Evolutionary conservation across 148 eudicot genomes (phyloP).

Genomic region (Persicaria tinctoria): DNA sequence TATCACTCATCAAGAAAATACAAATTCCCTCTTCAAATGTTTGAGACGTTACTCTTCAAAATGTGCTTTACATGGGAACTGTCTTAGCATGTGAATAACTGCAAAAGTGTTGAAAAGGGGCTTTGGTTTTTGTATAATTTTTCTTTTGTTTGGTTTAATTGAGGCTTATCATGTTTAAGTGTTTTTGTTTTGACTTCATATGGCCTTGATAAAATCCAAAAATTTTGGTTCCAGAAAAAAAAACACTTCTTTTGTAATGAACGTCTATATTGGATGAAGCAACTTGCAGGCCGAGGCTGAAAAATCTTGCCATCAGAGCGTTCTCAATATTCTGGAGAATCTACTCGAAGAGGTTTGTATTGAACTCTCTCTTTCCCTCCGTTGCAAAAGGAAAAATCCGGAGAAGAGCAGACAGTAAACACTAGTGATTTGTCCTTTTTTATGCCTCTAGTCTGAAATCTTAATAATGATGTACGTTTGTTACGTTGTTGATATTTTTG

Average conservation of each 20-base stretch:
- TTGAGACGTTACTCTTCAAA: background rate
- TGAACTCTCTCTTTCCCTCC: background rate
- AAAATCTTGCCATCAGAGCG: slow-evolving; percentile 57
- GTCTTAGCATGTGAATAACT: background rate
- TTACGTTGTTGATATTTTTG: background rate
- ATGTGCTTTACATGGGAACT: background rate
- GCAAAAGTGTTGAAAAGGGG: background rate
- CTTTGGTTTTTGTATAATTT: background rate
- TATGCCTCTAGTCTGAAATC: background rate
- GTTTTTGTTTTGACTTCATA: background rate
- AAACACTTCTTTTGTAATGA: background rate
- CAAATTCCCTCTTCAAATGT: background rate
- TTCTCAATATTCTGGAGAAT: slow-evolving; percentile 49
- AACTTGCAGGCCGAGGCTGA: slow-evolving; percentile 65
- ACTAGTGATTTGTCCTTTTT: background rate
- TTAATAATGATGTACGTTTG: background rate
- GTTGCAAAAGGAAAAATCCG: background rate
- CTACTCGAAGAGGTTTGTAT: slow-evolving; percentile 53
- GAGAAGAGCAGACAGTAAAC: background rate
- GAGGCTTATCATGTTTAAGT: background rate
- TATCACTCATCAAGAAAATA: background rate
- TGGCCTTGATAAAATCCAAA: background rate
- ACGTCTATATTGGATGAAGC: slow-evolving; percentile 12
- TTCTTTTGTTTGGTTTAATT: background rate
- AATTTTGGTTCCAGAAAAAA: background rate